These are phyloP conservation scores for Rhodamnia rubescens DNA, from an alignment of 345 rosid species.

Conservation along the genomic window DNA sequence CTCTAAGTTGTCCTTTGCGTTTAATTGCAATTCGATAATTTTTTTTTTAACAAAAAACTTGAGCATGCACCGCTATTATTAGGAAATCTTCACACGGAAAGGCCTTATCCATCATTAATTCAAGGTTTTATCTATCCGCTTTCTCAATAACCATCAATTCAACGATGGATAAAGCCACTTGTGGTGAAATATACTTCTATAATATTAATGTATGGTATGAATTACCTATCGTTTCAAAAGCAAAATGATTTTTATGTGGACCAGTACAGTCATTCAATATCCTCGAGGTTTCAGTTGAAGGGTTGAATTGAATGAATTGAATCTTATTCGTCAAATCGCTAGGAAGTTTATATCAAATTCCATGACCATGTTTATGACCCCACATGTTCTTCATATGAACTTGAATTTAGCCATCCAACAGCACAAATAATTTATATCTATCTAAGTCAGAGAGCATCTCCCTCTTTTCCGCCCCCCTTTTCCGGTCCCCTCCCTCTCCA, in stretches of 20 bases:
- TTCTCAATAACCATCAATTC: neutral
- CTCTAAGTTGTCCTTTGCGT: neutral
- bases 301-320: neutral
- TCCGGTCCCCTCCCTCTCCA: neutral
- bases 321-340: neutral
- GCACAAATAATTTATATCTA: neutral
- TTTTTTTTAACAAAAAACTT: neutral
- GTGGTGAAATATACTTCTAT: neutral
- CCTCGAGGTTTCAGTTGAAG: too few relatives aligned
- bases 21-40: neutral
- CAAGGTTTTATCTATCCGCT: neutral
- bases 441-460: neutral
- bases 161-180: neutral
- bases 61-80: neutral
- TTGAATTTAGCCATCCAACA: neutral
- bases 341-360: neutral
- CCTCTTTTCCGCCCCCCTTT: neutral
- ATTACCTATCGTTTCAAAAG: neutral
- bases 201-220: neutral
- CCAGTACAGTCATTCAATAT: neutral
- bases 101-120: neutral
- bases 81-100: neutral
- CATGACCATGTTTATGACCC: neutral
- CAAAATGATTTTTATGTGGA: neutral
- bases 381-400: neutral